Percentiles rank a stretch among this genome's conserved stretches.
Conservation (phyloP, 441 rosid genomes). For the Capsella rubella region DNA sequence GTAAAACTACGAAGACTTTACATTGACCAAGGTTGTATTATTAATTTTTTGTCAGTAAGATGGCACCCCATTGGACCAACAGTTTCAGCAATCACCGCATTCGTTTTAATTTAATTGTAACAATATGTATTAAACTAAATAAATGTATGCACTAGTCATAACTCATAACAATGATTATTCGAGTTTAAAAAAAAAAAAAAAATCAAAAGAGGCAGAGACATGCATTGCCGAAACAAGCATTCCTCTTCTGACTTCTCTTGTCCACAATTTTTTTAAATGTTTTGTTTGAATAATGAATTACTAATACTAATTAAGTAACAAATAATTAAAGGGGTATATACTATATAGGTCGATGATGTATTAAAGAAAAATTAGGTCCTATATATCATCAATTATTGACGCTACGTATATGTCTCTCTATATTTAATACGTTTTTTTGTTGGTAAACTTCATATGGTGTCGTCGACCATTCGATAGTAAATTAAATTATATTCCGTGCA, state of each 20-base stretch:
- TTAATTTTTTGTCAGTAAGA: slow-evolving; percentile 27
- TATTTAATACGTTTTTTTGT: not conserved
- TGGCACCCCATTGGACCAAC: slow-evolving; percentile 41
- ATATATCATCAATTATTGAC: slow-evolving; percentile 30
- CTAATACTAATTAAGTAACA: not conserved
- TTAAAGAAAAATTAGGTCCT: not conserved
- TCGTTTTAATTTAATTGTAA: not conserved
- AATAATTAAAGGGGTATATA: slow-evolving; percentile 17
- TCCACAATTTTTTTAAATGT: slow-evolving; percentile 7
- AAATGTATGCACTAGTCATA: slow-evolving; percentile 10
- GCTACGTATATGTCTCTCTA: slow-evolving; percentile 5
- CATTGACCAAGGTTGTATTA: slow-evolving; percentile 34
- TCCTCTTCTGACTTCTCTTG: slow-evolving; percentile 33
- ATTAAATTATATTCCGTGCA: slow-evolving; percentile 10
- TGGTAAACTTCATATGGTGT: slow-evolving; percentile 16
- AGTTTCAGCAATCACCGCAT: slow-evolving; percentile 35
- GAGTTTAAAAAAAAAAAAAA: slow-evolving; percentile 8
- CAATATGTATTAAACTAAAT: slow-evolving; percentile 8
- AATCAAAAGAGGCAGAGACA: slow-evolving; percentile 44
- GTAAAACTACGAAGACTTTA: slow-evolving; percentile 17
- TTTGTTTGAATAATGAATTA: not conserved
- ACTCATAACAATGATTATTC: slow-evolving; percentile 33
- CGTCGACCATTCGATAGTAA: slow-evolving; percentile 14
- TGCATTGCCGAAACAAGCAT: slow-evolving; percentile 42
- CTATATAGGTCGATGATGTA: slow-evolving; percentile 8